Evolutionary conservation across 169 alveolate species (phyloP), one percentile per base, ranked within the genome.

Genomic region (Eimeria acervulina): DNA sequence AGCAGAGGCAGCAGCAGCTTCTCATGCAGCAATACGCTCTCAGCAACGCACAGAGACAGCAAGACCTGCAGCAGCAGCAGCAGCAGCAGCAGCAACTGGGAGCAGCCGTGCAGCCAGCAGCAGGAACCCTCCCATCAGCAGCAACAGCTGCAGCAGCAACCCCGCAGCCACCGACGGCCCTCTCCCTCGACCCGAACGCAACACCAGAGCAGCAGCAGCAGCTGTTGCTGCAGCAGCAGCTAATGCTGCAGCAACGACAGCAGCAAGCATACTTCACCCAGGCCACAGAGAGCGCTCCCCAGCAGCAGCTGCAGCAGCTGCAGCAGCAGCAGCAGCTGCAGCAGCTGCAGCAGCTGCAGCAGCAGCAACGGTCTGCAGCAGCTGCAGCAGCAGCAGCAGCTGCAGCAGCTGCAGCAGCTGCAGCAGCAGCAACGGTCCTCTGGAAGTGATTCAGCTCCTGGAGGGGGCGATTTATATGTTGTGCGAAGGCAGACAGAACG

Each of bases 1-100:
- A 78, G 61, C 89, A 78, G 63, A 26, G 89, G 89, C 89, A 78
- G 89, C 89, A 78, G 89, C 89, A 78, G 89, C 89, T 78, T 17
- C 63, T 78, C n/a, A 26, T 78, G 55, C 89, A 78, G 63, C 89
- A 78, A 28, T 40, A n/a, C 13, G 89, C 89, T 13, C 28, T 78
- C 36, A 78, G 89, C 89, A 78, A 40, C 38, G 89, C 89, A 59
- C 55, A 78, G 63, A 78, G 59, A 51, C 59, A 51, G 59, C 59
- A 51, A 51, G 59, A 51, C 59, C 7, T 51, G 59, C 59, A 51
- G 36, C 89, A 78, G 36, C 36, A 36, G 36, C 89, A 78, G 89
- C 55, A 40, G 89, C 89, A 40, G 89, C 89, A 36, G 89, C 89
- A 36, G 89, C 89, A n/a, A n/a, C 33, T 63, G 7, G 74, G 74